Conservation (phyloP, 2,329 filamentous ascomycete genomes). For the Botrytis medusae region DNA sequence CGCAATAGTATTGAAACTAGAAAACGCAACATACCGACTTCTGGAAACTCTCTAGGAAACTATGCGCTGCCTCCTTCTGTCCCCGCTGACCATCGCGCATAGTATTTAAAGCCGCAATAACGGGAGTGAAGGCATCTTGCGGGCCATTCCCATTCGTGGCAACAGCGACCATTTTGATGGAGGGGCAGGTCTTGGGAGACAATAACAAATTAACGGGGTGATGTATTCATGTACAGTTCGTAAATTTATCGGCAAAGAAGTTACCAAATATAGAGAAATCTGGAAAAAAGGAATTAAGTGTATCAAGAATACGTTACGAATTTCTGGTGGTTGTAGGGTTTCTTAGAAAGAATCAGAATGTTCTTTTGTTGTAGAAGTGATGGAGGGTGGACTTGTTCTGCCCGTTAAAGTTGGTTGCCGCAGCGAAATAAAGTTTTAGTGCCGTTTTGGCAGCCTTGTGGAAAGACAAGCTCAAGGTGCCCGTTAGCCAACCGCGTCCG, state of each 20-base stretch:
- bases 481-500: conserved; percentile 5
- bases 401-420: conserved; percentile 15
- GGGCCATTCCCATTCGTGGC: conserved; percentile 57
- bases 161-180: conserved; percentile 38
- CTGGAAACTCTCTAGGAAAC: conserved; percentile 92
- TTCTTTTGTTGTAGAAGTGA: conserved; percentile 17
- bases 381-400: not conserved
- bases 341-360: conserved; percentile 19
- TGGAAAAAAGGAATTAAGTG: not conserved
- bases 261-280: not conserved
- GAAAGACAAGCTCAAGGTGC: conserved; percentile 4
- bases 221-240: conserved; percentile 23
- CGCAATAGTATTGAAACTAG: conserved; percentile 21
- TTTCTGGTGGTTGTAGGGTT: not conserved
- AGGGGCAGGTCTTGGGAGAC: conserved; percentile 33
- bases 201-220: conserved; percentile 20
- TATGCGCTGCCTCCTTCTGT: conserved; percentile 85
- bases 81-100: conserved; percentile 84
- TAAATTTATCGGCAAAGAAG: not conserved
- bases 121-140: conserved; percentile 75
- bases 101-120: conserved; percentile 83
- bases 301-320: not conserved
- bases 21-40: conserved; percentile 74
- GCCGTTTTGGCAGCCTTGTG: conserved; percentile 20
- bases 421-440: conserved; percentile 23